Base-by-base conservation (phyloP, 768 basidiomycete species). In the Lepiota venenata region DNA sequence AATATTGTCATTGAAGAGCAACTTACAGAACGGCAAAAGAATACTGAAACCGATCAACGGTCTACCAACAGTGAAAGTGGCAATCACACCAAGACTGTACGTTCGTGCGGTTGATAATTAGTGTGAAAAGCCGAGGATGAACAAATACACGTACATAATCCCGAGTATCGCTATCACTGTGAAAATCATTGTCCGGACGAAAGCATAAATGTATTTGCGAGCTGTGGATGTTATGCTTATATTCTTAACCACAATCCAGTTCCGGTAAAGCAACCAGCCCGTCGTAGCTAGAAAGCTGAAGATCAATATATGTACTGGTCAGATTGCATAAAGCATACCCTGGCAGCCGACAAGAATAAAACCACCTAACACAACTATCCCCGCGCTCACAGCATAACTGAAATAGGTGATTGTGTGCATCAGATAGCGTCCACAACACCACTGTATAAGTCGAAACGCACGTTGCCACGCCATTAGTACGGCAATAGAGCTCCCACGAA, bases 191-290 rank as follows among this genome's bases (percentile, higher is more conserved):
- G 52, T 54, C 16, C 52, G 45, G 20, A 35, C 21, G 18, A 54
- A 54, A 4, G 52, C 44, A 29, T 54, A 6, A 22, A 54, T 20
- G 21, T 54, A 54, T 20, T 40, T 54, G 45, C 52, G 52, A 15
- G 40, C 22, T 5, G 52, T 54, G 21, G 52, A 54, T n/a, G 44
- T 54, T 2, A 54, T 40, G 12, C 52, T 54, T 14, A 47, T 22
- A 2, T 44, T 47, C n/a, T 54, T 36, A 10, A 40, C 38, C 22
- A 20, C 38, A n/a, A 54, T 46, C 52, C 52, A 54, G 16, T 54
- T 54, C 3, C n/a, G 29, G 29, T 54, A 54, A 20, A 54, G 52
- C n/a, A 47, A 12, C 37, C 45, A 40, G 35, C 44, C 52, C 14
- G 52, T 54, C 6, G 52, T 38, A 29, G 37, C 52, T 54, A 16